phyloP scores from a whole-genome alignment of 345 rosid species.

The Brassica cretica region DNA sequence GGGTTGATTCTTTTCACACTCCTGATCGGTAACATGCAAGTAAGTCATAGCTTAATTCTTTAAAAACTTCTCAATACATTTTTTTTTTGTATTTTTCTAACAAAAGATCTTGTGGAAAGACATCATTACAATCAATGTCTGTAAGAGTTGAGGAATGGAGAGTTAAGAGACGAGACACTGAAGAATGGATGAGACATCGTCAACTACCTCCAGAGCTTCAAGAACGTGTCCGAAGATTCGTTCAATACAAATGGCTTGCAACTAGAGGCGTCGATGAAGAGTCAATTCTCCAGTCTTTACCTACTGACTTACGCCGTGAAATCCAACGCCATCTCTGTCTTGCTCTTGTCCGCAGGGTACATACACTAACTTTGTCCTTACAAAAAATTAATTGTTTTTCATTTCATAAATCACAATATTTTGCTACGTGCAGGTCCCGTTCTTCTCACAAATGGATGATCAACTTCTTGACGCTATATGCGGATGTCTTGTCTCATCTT shows the following conservation, averaged over 20 bases:
- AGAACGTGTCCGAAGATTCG: conserved; percentile 73
- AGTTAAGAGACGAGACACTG: conserved; percentile 81
- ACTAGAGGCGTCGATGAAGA: conserved; percentile 95
- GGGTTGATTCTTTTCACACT: conserved; percentile 78
- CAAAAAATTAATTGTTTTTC: conserved; percentile 3
- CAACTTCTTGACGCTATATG: conserved; percentile 98
- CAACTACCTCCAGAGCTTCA: conserved; percentile 76
- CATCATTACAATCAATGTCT: conserved; percentile 80
- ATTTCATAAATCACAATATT: not conserved
- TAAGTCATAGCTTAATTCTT: conserved; percentile 25
- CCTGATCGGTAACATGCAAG: conserved; percentile 97
- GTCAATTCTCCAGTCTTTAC: conserved; percentile 65
- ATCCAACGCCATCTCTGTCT: conserved; percentile 92
- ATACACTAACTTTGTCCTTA: conserved; percentile 20
- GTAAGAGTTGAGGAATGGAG: conserved; percentile 92
- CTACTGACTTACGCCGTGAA: conserved; percentile 84
- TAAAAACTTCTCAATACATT: not conserved
- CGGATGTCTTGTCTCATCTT: conserved; percentile 68
- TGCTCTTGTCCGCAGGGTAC: conserved; percentile 85
- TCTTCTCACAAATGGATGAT: conserved; percentile 91
- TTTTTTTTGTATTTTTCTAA: conserved; percentile 35
- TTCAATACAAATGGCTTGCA: conserved; percentile 92
- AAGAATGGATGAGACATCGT: conserved; percentile 97
- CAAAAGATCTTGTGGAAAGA: conserved; percentile 52
- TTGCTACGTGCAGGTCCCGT: conserved; percentile 63